Conservation (phyloP, 495 filamentous ascomycete species). For the Entonaema liquescens region DNA sequence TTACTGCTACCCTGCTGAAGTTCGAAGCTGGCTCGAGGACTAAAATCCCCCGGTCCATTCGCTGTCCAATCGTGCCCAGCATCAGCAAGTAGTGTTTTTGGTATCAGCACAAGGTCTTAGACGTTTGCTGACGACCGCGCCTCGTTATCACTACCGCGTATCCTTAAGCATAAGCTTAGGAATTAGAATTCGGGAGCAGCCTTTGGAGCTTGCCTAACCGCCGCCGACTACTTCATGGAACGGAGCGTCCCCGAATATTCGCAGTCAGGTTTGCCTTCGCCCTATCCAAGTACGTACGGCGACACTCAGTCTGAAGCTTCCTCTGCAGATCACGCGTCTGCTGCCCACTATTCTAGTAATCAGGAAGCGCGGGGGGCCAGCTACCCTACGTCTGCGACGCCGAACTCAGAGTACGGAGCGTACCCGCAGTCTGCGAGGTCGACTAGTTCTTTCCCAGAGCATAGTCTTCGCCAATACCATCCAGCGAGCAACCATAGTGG, state of each 20-base stretch:
- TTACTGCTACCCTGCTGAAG: constrained; percentile 41
- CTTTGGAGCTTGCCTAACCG: constrained; percentile 46
- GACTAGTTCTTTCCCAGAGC: constrained; percentile 76
- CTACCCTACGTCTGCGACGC: constrained; percentile 80
- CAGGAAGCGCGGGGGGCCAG: constrained; percentile 78
- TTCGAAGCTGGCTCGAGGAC: constrained; percentile 39
- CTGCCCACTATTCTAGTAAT: constrained; percentile 75
- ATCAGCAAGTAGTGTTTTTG: constrained; percentile 57
- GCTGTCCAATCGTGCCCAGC: constrained; percentile 36
- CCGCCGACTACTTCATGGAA: constrained; percentile 75
- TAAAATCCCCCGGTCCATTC: constrained; percentile 44
- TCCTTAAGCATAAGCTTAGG: constrained; percentile 45
- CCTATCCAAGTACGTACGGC: constrained; percentile 73
- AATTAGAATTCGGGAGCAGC: constrained; percentile 45
- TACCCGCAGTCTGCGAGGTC: constrained; percentile 83
- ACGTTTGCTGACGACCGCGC: constrained; percentile 43
- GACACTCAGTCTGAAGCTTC: constrained; percentile 80
- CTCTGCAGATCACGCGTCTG: constrained; percentile 86
- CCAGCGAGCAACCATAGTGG: constrained; percentile 75
- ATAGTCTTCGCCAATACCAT: constrained; percentile 75
- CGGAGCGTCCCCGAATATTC: constrained; percentile 90
- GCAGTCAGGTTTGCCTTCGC: constrained; percentile 98
- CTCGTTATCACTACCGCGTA: constrained; percentile 34
- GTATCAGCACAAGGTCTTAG: constrained; percentile 48
- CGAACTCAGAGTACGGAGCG: constrained; percentile 86